Base-by-base conservation (phyloP, 805 yeast species). In the Metschnikowia cubensis region DNA sequence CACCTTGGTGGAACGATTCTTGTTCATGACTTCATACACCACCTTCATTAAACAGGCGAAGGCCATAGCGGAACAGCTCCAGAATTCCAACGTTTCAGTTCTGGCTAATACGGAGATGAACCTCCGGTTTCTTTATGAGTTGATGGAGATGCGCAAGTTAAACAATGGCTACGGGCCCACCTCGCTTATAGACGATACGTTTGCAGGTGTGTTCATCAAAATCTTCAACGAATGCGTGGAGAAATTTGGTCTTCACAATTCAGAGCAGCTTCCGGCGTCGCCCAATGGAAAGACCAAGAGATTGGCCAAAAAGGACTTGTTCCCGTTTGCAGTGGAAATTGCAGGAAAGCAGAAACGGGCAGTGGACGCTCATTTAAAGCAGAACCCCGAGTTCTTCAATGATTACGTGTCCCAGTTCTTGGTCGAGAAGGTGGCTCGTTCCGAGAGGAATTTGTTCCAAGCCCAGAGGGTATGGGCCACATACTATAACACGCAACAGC, bases 151-250 rank as follows among this genome's bases (percentile, higher is more conserved):
- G 58, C 75, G 88, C 54, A 78, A 85, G 51, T 75, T 85, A 67
- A 88, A 89, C 52, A 87, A 85, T 62, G 95, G 95, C 0, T 84
- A 84, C 63, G 92, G 90, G 0, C 82, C 94, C 2, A 86, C 94
- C 0, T 81, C 89, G 0, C 65, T 78, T 35, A 79, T 87, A 48
- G 96, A 88, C 64, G 94, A 88, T 54, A 79, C 88, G 0, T 80
- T 80, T 52, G 82, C 83, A 34, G 77, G 84, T 6, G 62, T 85
- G 0, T 89, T 75, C 58, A 65, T 88, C 59, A 72, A 70, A 48
- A 61, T 85, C 7, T 85, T 71, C 54, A 39, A 46, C 8, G 50
- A 47, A 15, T 35, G 17, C 14, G 34, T 25, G 17, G 22, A 11
- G 10, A 35, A 11, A 11, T 11, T 15, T 14, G 21, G 29, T 21